These are phyloP conservation scores for Phialophora tarda DNA, from an alignment of 2,329 filamentous ascomycete genomes.

Conservation along the genomic window DNA sequence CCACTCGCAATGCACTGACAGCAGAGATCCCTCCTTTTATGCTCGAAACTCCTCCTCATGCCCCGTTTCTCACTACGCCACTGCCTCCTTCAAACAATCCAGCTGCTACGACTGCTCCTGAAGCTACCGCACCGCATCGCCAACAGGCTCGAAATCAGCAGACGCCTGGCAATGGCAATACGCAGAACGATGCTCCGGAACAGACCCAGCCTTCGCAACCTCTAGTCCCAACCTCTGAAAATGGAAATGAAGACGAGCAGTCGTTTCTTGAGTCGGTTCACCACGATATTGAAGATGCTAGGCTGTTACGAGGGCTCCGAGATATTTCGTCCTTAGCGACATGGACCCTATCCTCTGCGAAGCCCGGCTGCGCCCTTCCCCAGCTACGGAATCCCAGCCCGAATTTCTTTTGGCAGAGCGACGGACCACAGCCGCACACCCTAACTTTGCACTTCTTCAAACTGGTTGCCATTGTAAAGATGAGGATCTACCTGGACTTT, in stretches of 20 bases:
- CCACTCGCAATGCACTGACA: constrained; percentile 40
- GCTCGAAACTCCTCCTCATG: constrained; percentile 41
- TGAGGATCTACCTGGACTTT: constrained; percentile 76
- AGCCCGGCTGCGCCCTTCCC: constrained; percentile 66
- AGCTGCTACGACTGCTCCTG: constrained; percentile 33
- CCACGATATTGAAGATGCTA: constrained; percentile 37
- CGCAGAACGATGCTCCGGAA: constrained; percentile 19
- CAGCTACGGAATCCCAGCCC: constrained; percentile 65
- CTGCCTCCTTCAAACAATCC: constrained; percentile 35
- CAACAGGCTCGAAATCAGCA: constrained; percentile 29
- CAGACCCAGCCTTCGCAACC: constrained; percentile 30
- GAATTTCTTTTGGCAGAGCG: constrained; percentile 68
- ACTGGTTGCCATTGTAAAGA: constrained; percentile 56
- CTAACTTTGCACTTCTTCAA: constrained; percentile 68
- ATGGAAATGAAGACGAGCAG: constrained; percentile 31
- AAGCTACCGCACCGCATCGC: constrained; percentile 28
- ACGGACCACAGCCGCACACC: constrained; percentile 68
- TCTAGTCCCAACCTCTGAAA: constrained; percentile 30
- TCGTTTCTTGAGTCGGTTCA: constrained; percentile 37
- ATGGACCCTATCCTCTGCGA: constrained; percentile 67
- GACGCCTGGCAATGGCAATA: constrained; percentile 32
- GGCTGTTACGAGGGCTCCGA: constrained; percentile 51
- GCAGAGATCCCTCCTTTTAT: constrained; percentile 41
- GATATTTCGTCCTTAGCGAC: constrained; percentile 70
- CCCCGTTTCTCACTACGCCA: constrained; percentile 40